Evolutionary conservation across 129 eudicot species (phyloP), one percentile per base, ranked within the genome.

Genomic region (Cynara cardunculus): DNA sequence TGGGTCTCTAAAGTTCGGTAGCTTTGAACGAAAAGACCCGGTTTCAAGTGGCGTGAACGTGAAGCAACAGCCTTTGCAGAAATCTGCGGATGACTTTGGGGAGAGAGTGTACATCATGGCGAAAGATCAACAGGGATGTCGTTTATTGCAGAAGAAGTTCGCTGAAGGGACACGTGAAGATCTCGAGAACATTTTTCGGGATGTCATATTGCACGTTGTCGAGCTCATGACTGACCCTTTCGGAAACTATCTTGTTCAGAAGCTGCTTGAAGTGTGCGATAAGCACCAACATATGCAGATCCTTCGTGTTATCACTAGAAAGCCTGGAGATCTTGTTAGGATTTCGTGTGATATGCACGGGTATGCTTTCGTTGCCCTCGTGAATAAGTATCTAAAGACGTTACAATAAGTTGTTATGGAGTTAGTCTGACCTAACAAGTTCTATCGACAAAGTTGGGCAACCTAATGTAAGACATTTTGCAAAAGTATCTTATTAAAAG

Each of bases 81-180:
- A 74, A 82, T 77, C 90, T 19, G 77, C 18, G 0, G 86, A 88
- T 56, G 87, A 85, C 59, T 59, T 82, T 21, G 77, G 85, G 11
- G 87, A 86, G 25, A 80, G 84, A 74, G 86, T 88, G 32, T 85
- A 88, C 46, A 64, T 69, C 31, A 85, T 88, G 89, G 91, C 91
- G 21, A 88, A 88, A 79, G 91, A 88, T 74, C 91, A 88, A 77
- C 87, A 88, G 69, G 91, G 91, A n/a, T 88, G 91, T 68, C 85
- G 91, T 13, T 85, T 84, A 12, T 77, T 88, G 71, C 89, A 88
- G 32, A 88, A 85, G 71, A 88, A 83, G 79, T 88, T 88, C 46
- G 74, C 85, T 19, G 91, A 88, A 80, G 91, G 91, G 41, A 88
- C 83, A 2, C 71, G 65, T 1, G 89, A 85, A 73, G 91, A 88